Evolutionary conservation across 2,329 filamentous ascomycete genomes (phyloP).

Genomic region (Fusarium veterinarium): DNA sequence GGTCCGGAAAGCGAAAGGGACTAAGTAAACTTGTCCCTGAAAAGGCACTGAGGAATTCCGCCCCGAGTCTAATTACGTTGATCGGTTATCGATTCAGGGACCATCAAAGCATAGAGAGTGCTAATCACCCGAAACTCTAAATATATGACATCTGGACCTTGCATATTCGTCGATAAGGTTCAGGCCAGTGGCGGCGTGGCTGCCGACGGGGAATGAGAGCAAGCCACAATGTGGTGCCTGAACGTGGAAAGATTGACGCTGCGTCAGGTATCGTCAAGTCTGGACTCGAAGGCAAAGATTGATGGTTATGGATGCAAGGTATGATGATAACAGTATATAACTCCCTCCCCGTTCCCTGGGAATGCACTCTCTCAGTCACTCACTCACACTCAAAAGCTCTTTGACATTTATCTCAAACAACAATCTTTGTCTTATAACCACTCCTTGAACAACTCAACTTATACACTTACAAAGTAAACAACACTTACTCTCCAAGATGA

Average conservation of each 20-base stretch:
- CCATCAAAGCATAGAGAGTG: not conserved
- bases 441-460: not conserved
- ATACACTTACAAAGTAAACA: not conserved
- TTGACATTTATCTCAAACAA: not conserved
- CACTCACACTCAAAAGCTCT: not conserved
- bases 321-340: not conserved
- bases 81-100: constrained; percentile 6
- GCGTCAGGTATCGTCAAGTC: constrained; percentile 4
- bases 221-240: constrained; percentile 5
- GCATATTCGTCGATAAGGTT: not conserved
- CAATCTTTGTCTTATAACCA: not conserved
- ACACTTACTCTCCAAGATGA: not conserved
- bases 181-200: constrained; percentile 12
- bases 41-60: constrained; percentile 8
- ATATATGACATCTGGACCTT: not conserved
- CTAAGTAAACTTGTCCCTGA: not conserved
- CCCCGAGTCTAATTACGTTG: not conserved
- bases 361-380: not conserved
- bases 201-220: constrained; percentile 7
- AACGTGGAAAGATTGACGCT: not conserved
- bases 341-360: not conserved
- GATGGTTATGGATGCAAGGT: too few species aligned
- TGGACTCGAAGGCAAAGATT: not conserved
- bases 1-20: constrained; percentile 6
- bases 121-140: not conserved